These are phyloP conservation scores for Phyllosticta capitalensis DNA, from an alignment of 2,329 filamentous ascomycete genomes.

Conservation along the genomic window DNA sequence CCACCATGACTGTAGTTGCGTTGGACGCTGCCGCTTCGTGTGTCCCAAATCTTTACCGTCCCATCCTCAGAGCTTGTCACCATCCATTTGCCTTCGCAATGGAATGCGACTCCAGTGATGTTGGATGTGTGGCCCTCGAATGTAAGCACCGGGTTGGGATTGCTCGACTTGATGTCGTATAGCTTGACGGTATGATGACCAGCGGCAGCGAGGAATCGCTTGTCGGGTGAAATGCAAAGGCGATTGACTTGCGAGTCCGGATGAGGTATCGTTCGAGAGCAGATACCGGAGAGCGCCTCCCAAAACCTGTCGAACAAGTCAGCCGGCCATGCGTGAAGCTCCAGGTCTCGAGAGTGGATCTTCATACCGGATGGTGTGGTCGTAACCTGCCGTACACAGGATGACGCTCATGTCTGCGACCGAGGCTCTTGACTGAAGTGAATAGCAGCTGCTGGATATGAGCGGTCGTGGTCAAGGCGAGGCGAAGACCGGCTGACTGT, in stretches of 20 bases:
- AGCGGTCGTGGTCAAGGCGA: background rate
- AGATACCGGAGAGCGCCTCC: slow-evolving; percentile 96
- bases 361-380: slow-evolving; percentile 63
- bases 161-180: slow-evolving; percentile 98
- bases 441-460: background rate
- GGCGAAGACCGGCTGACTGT: background rate
- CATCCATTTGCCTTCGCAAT: slow-evolving; percentile 99
- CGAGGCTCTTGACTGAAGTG: background rate
- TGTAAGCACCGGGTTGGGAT: slow-evolving; percentile 82
- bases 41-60: slow-evolving; percentile 97
- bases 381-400: slow-evolving; percentile 62
- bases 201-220: slow-evolving; percentile 80
- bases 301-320: slow-evolving; percentile 60
- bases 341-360: slow-evolving; percentile 13
- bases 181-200: slow-evolving; percentile 86
- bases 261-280: slow-evolving; percentile 94
- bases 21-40: slow-evolving; percentile 73
- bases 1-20: slow-evolving; percentile 86
- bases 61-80: slow-evolving; percentile 95
- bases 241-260: slow-evolving; percentile 98
- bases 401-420: slow-evolving; percentile 52
- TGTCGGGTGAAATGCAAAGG: slow-evolving; percentile 96
- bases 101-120: slow-evolving; percentile 92
- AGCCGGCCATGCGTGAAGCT: background rate
- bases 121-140: slow-evolving; percentile 96